These are phyloP conservation scores for Neckera pumila DNA, from an alignment of 225 moss, liverwort and hornwort genomes.

Conservation along the genomic window DNA sequence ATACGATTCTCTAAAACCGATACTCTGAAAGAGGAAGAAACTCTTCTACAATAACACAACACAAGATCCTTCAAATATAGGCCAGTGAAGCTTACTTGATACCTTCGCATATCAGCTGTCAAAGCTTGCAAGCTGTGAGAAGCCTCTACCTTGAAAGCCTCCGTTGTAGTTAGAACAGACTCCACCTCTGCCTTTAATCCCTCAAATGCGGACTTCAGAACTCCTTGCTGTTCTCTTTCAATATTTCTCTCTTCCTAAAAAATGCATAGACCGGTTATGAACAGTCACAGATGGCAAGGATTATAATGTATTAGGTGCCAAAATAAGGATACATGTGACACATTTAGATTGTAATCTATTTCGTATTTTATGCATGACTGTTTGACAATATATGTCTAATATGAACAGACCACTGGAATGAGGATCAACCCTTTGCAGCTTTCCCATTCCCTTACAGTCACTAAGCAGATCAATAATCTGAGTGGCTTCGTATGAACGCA, in stretches of 20 bases:
- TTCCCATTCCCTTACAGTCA: background rate
- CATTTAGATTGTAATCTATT: background rate
- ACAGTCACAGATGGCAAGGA: background rate
- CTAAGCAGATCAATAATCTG: background rate
- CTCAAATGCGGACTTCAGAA: slow-evolving; percentile 22
- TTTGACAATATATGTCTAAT: background rate
- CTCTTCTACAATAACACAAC: background rate
- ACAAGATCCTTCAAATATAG: background rate
- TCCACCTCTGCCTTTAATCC: slow-evolving; percentile 30
- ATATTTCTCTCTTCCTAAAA: slow-evolving; percentile 22
- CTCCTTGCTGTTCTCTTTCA: slow-evolving; percentile 14
- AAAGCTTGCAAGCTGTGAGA: slow-evolving; percentile 21
- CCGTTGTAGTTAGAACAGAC: slow-evolving; percentile 4
- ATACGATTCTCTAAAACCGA: background rate
- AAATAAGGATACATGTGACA: background rate
- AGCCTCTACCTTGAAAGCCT: slow-evolving; percentile 32
- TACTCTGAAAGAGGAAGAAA: background rate
- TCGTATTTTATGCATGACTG: background rate
- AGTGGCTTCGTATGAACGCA: background rate
- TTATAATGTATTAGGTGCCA: background rate
- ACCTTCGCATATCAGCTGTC: slow-evolving; percentile 28
- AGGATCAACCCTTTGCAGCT: background rate
- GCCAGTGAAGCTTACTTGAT: slow-evolving; percentile 21
- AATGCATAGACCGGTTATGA: background rate
- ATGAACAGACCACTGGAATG: background rate